A percentile compares a stretch with the other conserved stretches of the same genome.
Conservation (phyloP, 495 filamentous ascomycete genomes). For the Diplogelasinospora grovesii region DNA sequence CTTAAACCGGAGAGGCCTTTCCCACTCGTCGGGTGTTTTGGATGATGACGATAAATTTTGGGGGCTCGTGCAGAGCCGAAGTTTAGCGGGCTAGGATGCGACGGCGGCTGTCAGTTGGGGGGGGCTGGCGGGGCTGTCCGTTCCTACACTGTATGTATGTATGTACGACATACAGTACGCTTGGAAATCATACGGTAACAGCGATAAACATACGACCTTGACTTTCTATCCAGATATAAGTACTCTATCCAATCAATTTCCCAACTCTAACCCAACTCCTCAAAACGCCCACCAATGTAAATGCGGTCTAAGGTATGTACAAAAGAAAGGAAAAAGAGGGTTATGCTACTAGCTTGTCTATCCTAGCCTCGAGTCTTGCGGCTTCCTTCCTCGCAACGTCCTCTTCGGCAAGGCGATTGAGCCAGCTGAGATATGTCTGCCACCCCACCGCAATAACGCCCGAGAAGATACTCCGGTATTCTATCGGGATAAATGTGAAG, state of each 20-base stretch:
- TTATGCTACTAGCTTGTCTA: slow-evolving; percentile 9
- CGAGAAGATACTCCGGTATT: slow-evolving; percentile 73
- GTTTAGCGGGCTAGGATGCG: too few relatives aligned
- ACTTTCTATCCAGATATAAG: too few relatives aligned
- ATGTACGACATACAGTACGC: too few relatives aligned
- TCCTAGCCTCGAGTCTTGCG: background rate
- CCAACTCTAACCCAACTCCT: too few relatives aligned
- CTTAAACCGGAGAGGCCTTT: slow-evolving; percentile 2
- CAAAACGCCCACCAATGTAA: background rate
- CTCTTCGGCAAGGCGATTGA: slow-evolving; percentile 67
- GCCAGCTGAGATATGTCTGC: slow-evolving; percentile 82
- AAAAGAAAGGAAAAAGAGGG: too few relatives aligned
- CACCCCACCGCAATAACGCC: slow-evolving; percentile 76
- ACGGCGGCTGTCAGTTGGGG: too few relatives aligned
- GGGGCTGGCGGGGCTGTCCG: too few relatives aligned
- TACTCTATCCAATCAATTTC: too few relatives aligned
- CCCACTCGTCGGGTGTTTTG: background rate
- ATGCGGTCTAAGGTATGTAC: slow-evolving; percentile 3
- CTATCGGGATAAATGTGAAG: slow-evolving; percentile 73
- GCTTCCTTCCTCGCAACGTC: background rate
- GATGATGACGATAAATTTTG: slow-evolving; percentile 7
- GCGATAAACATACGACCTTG: too few relatives aligned
- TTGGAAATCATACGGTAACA: too few relatives aligned
- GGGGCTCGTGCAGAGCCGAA: slow-evolving; percentile 2
- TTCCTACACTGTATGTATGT: too few relatives aligned